A percentile compares a stretch with the other conserved stretches of the same genome.
phyloP scores from a whole-genome alignment of 2,329 filamentous ascomycete species.

The Penicillium sp. region DNA sequence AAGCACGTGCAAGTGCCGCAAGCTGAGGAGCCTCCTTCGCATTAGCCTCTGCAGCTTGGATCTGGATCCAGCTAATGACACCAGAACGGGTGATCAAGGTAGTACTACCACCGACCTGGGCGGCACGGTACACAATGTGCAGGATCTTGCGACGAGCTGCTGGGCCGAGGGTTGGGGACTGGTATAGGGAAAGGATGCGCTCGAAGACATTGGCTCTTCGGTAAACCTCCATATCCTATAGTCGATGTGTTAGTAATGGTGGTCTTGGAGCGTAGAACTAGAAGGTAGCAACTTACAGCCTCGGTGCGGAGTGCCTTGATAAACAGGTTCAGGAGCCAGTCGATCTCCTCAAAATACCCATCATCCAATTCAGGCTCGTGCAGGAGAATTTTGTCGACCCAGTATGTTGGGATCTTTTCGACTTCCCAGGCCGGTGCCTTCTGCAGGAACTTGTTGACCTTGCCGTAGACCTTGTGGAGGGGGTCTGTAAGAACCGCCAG shows the following conservation, averaged over 20 bases:
- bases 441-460: conserved; percentile 76
- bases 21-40: conserved; percentile 35
- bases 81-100: conserved; percentile 73
- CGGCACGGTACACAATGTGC: conserved; percentile 56
- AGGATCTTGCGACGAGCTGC: conserved; percentile 56
- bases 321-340: conserved; percentile 65
- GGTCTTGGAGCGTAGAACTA: background rate
- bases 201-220: conserved; percentile 61
- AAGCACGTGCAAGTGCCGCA: conserved; percentile 49
- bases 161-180: conserved; percentile 55
- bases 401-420: conserved; percentile 48
- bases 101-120: conserved; percentile 62
- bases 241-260: conserved; percentile 8
- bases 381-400: conserved; percentile 63
- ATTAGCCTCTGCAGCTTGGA: conserved; percentile 48
- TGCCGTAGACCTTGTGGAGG: conserved; percentile 72
- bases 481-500: conserved; percentile 66
- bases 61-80: conserved; percentile 64
- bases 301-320: conserved; percentile 54
- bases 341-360: conserved; percentile 61
- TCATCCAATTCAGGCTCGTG: conserved; percentile 65
- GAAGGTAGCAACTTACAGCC: conserved; percentile 38
- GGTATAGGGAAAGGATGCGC: conserved; percentile 60
- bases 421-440: conserved; percentile 65
- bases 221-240: conserved; percentile 42